These are phyloP conservation scores for Daldinia sp. DNA, from an alignment of 2,329 filamentous ascomycete genomes.

Conservation along the genomic window DNA sequence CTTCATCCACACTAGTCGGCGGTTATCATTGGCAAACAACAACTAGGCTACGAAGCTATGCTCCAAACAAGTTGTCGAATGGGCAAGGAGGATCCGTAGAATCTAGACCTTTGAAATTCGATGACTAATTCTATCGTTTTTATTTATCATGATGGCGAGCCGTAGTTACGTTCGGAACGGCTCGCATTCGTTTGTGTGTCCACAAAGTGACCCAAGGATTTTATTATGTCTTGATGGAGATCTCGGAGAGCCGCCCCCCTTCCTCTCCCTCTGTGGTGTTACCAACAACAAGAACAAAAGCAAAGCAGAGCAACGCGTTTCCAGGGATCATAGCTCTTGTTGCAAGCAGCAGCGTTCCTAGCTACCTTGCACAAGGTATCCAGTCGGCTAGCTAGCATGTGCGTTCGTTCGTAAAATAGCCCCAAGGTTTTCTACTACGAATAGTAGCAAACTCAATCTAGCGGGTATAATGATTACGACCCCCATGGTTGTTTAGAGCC, in stretches of 20 bases:
- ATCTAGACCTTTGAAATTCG: constrained; percentile 12
- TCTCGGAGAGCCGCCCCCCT: constrained; percentile 3
- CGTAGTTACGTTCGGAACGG: constrained; percentile 32
- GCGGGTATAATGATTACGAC: constrained; percentile 5
- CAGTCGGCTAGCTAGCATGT: neutral
- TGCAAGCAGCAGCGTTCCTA: constrained; percentile 11
- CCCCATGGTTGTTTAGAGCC: neutral
- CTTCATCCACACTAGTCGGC: constrained; percentile 14
- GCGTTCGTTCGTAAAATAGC: constrained; percentile 12
- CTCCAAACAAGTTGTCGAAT: constrained; percentile 24
- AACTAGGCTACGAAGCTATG: constrained; percentile 17
- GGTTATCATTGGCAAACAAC: constrained; percentile 21
- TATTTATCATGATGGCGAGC: constrained; percentile 26
- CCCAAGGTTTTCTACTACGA: constrained; percentile 13
- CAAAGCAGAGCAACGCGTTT: constrained; percentile 1
- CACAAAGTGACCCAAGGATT: constrained; percentile 21
- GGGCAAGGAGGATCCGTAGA: constrained; percentile 19
- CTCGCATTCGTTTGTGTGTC: constrained; percentile 31
- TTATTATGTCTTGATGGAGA: constrained; percentile 29
- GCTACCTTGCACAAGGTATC: constrained; percentile 16
- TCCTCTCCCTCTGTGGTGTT: constrained; percentile 15
- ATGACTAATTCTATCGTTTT: constrained; percentile 12
- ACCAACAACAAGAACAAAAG: constrained; percentile 9
- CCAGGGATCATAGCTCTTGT: constrained; percentile 36
- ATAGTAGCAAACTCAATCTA: constrained; percentile 32